Conservation (phyloP, 2,329 filamentous ascomycete species). For the Drechmeria coniospora region DNA sequence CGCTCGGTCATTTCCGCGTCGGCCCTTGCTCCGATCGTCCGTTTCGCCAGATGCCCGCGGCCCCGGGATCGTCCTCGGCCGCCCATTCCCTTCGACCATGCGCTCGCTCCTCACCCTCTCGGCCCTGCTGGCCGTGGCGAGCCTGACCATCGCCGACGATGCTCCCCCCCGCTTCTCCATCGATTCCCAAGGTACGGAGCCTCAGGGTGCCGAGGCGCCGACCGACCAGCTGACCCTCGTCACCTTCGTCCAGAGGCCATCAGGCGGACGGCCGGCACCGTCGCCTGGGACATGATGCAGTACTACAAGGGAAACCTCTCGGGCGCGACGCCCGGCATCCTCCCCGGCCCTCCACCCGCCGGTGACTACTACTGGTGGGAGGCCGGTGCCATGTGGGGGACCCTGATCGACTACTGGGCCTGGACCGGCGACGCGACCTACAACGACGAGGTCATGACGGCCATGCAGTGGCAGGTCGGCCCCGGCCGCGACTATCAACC, state of each 20-base stretch:
- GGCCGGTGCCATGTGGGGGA: slow-evolving; percentile 42
- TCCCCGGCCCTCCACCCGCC: too few species aligned
- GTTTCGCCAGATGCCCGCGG: too few species aligned
- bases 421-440: slow-evolving; percentile 41
- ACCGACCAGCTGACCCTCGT: too few species aligned
- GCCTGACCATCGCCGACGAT: neutral
- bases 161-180: slow-evolving; percentile 1
- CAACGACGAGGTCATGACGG: slow-evolving; percentile 34
- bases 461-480: slow-evolving; percentile 35
- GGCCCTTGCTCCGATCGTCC: too few species aligned
- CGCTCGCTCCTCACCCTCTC: neutral
- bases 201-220: neutral
- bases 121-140: neutral
- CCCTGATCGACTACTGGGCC: slow-evolving; percentile 47
- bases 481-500: slow-evolving; percentile 38
- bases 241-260: slow-evolving; percentile 3
- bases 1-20: too few species aligned
- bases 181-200: slow-evolving; percentile 1
- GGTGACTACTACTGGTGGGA: too few species aligned
- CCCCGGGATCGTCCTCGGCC: too few species aligned
- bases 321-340: slow-evolving; percentile 3
- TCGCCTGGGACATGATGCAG: slow-evolving; percentile 4
- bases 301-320: slow-evolving; percentile 4
- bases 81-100: too few species aligned
- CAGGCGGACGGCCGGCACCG: slow-evolving; percentile 2